phyloP scores from a whole-genome alignment of 768 basidiomycete species.

The Kwoniella europaea region DNA sequence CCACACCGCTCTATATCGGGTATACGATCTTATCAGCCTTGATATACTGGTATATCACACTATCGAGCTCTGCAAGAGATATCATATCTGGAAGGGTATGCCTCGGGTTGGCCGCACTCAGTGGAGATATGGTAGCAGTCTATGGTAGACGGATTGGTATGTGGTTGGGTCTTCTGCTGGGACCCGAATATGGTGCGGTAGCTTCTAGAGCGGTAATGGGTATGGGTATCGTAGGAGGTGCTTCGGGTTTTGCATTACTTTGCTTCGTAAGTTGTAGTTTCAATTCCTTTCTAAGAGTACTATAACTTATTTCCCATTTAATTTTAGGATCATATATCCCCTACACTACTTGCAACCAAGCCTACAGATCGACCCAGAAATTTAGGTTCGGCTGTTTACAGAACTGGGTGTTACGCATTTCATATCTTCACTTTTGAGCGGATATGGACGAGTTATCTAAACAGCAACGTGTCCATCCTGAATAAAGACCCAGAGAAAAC shows the following conservation, averaged over 20 bases:
- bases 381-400: conserved; percentile 20
- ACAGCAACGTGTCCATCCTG: conserved; percentile 16
- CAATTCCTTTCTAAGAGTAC: neutral
- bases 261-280: conserved; percentile 39
- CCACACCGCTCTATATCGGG: conserved; percentile 13
- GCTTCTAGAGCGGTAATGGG: conserved; percentile 30
- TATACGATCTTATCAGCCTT: conserved; percentile 25
- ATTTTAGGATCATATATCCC: conserved; percentile 38
- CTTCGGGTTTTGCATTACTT: conserved; percentile 29
- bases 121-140: conserved; percentile 37
- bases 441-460: conserved; percentile 22
- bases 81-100: conserved; percentile 37
- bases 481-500: conserved; percentile 36
- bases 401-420: conserved; percentile 22
- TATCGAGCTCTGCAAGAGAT: conserved; percentile 1
- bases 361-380: conserved; percentile 1
- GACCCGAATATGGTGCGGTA: conserved; percentile 41
- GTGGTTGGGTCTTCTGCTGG: conserved; percentile 21
- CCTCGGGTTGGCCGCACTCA: conserved; percentile 33
- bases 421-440: conserved; percentile 37
- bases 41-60: conserved; percentile 31
- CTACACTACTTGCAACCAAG: conserved; percentile 6
- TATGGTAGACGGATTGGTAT: conserved; percentile 36
- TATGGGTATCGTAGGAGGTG: conserved; percentile 32
- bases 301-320: neutral